phyloP scores from a whole-genome alignment of 139 green algal genomes.

The Coelastrella sp. region DNA sequence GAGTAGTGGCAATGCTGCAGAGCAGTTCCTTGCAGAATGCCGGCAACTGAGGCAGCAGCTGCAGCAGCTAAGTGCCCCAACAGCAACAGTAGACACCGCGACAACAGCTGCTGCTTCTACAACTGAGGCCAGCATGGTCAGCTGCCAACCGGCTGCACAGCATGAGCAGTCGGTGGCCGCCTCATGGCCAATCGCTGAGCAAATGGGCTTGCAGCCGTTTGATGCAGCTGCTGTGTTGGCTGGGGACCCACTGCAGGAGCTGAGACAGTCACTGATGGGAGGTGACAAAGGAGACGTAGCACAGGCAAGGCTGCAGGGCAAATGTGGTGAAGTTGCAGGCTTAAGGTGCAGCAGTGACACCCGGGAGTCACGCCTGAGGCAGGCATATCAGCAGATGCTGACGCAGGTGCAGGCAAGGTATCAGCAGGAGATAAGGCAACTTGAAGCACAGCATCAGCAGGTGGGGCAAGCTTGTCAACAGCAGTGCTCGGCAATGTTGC shows the following conservation, averaged over 20 bases:
- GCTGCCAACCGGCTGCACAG: too few relatives aligned
- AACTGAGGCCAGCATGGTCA: too few relatives aligned
- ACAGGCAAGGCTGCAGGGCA: not conserved
- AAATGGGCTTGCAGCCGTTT: not conserved
- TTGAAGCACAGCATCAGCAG: slow-evolving; percentile 27
- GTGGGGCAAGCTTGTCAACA: too few relatives aligned
- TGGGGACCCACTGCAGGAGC: slow-evolving; percentile 3
- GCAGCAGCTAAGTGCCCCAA: not conserved
- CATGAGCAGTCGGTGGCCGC: too few relatives aligned
- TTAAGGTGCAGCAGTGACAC: not conserved
- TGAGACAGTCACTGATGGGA: not conserved
- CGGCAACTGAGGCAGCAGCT: slow-evolving; percentile 34
- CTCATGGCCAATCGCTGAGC: too few relatives aligned
- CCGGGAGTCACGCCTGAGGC: not conserved
- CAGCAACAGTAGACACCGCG: not conserved
- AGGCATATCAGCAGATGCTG: slow-evolving; percentile 41
- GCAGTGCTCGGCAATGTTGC: too few relatives aligned
- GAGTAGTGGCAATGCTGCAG: not conserved
- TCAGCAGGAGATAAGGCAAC: slow-evolving; percentile 15
- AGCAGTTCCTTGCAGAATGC: slow-evolving; percentile 8
- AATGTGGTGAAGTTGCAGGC: not conserved
- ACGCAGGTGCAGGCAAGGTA: slow-evolving; percentile 33
- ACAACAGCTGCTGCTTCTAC: not conserved
- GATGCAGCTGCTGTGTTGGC: slow-evolving; percentile 9
- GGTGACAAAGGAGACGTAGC: not conserved